These are phyloP conservation scores for Limonomyces culmigenus DNA, from an alignment of 1,284 basidiomycete species.

Conservation along the genomic window DNA sequence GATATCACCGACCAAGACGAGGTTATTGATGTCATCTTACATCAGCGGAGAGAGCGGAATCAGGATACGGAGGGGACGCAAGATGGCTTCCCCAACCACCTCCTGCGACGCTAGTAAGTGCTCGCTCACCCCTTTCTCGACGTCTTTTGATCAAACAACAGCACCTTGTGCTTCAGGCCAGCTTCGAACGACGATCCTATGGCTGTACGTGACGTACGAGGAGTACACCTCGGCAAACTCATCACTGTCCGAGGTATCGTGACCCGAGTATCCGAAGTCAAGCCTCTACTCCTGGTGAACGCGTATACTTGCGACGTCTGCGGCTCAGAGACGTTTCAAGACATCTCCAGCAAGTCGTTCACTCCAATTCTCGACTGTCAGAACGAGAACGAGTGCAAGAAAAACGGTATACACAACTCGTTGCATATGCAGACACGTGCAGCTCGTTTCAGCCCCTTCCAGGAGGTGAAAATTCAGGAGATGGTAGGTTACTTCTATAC, in stretches of 20 bases:
- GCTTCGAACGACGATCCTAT: slow-evolving; percentile 56
- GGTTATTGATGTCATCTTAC: slow-evolving; percentile 88
- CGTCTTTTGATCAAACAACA: slow-evolving; percentile 16
- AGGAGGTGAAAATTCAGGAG: slow-evolving; percentile 98
- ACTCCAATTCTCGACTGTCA: slow-evolving; percentile 81
- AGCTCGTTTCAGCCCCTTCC: slow-evolving; percentile 94
- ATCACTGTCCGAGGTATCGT: slow-evolving; percentile 97
- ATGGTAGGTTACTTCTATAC: slow-evolving; percentile 44
- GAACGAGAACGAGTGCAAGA: slow-evolving; percentile 66
- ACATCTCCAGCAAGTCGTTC: slow-evolving; percentile 89
- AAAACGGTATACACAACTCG: slow-evolving; percentile 81
- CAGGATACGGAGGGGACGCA: slow-evolving; percentile 52
- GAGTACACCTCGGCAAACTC: slow-evolving; percentile 73
- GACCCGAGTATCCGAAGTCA: slow-evolving; percentile 97
- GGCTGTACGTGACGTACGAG: slow-evolving; percentile 85
- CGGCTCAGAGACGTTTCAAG: slow-evolving; percentile 97
- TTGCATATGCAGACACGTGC: slow-evolving; percentile 97
- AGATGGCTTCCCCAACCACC: slow-evolving; percentile 74
- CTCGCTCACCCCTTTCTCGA: background rate
- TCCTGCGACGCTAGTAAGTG: slow-evolving; percentile 88
- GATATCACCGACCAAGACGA: slow-evolving; percentile 83
- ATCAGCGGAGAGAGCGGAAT: slow-evolving; percentile 84
- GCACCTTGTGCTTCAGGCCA: slow-evolving; percentile 89
- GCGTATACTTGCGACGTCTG: slow-evolving; percentile 98
- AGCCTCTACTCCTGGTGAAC: slow-evolving; percentile 92